These are phyloP conservation scores for Emmonsiellopsis sp. DNA, from an alignment of 2,329 filamentous ascomycete genomes.

Conservation along the genomic window DNA sequence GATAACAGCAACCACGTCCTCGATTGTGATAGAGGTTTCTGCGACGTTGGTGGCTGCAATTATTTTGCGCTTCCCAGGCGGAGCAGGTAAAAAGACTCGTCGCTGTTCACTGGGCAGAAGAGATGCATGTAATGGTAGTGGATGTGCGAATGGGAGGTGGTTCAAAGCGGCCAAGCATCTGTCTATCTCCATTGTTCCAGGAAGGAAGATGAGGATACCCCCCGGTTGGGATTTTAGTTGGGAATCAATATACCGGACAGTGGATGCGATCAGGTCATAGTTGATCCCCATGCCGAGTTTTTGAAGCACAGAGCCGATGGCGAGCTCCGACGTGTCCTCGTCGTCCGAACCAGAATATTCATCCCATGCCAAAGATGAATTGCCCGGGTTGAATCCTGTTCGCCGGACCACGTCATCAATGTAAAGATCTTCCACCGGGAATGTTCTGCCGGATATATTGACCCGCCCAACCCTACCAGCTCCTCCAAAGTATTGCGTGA, in stretches of 20 bases:
- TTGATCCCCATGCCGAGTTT: constrained; percentile 77
- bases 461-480: constrained; percentile 65
- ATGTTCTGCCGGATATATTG: constrained; percentile 81
- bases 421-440: constrained; percentile 81
- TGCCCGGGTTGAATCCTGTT: constrained; percentile 56
- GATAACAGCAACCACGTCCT: constrained; percentile 92
- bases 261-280: constrained; percentile 74
- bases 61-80: constrained; percentile 75
- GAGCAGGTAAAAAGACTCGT: constrained; percentile 69
- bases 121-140: constrained; percentile 83
- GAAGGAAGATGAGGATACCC: constrained; percentile 90
- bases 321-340: constrained; percentile 32
- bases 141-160: constrained; percentile 58
- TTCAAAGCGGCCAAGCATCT: constrained; percentile 62
- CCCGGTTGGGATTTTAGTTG: constrained; percentile 65
- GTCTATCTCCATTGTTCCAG: constrained; percentile 85
- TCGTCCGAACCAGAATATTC: constrained; percentile 28
- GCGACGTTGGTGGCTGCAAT: constrained; percentile 95
- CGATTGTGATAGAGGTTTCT: constrained; percentile 96
- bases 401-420: constrained; percentile 77
- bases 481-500: constrained; percentile 71
- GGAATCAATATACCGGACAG: constrained; percentile 70
- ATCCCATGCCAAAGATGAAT: constrained; percentile 22
- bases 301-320: constrained; percentile 60
- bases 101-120: constrained; percentile 82